Evolutionary conservation across 2,329 filamentous ascomycete genomes (phyloP).

Genomic region (Phialophora chinensis): DNA sequence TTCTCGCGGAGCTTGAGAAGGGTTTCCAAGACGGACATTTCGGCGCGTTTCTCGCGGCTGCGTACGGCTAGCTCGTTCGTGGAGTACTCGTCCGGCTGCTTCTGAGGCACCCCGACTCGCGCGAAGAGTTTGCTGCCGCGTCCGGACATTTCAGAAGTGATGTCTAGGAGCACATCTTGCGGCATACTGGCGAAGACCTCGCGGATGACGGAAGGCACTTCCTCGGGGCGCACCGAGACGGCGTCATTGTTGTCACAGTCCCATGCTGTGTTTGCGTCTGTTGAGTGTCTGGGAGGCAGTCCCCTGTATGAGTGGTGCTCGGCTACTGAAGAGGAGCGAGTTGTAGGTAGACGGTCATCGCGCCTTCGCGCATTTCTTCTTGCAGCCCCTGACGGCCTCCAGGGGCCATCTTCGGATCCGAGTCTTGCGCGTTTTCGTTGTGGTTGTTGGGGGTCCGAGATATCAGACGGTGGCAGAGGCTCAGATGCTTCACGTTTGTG

Average conservation of each 20-base stretch:
- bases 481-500: not conserved
- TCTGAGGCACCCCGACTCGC: not conserved
- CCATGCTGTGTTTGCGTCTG: not conserved
- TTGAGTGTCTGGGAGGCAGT: not conserved
- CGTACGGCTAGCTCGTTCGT: not conserved
- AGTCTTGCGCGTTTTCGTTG: not conserved
- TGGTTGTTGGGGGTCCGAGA: not conserved
- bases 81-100: not conserved
- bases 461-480: not conserved
- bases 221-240: not conserved
- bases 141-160: not conserved
- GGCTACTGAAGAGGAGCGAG: not conserved
- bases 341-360: not conserved
- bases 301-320: not conserved
- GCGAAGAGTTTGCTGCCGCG: not conserved
- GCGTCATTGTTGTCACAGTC: not conserved
- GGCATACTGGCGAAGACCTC: constrained; percentile 6
- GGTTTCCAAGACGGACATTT: not conserved
- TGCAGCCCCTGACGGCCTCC: not conserved
- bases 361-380: not conserved
- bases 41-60: not conserved
- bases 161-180: not conserved
- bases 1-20: constrained; percentile 1
- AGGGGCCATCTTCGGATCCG: not conserved
- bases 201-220: not conserved